Percentiles rank a stretch among this genome's conserved stretches.
Evolutionary conservation across 441 rosid genomes (phyloP).

Genomic region (Jatropha multifida): DNA sequence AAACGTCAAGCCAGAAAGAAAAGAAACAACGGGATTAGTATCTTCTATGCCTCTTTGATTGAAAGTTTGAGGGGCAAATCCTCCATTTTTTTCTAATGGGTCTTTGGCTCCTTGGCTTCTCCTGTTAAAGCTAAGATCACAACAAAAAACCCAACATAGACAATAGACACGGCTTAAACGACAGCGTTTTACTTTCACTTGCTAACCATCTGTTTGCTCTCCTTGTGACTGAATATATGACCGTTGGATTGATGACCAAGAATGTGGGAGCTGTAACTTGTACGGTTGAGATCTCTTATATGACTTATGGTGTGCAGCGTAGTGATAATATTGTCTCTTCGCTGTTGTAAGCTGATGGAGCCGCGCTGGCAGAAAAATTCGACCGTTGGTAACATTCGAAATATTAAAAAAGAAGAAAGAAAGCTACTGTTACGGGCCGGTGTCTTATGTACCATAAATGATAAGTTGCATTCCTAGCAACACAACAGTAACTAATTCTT

Average conservation of each 20-base stretch:
- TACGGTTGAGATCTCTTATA: slow-evolving; percentile 24
- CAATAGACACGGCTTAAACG: not conserved
- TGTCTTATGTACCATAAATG: slow-evolving; percentile 8
- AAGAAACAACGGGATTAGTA: not conserved
- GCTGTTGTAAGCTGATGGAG: not conserved
- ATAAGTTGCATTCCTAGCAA: not conserved
- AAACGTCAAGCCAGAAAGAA: not conserved
- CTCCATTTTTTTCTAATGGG: slow-evolving; percentile 16
- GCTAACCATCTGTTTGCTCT: not conserved
- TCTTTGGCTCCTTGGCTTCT: not conserved
- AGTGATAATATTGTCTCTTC: not conserved
- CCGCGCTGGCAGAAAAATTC: not conserved
- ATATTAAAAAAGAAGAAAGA: not conserved
- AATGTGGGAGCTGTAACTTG: not conserved
- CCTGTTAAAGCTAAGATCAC: not conserved
- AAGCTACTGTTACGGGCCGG: not conserved
- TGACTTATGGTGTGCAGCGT: not conserved
- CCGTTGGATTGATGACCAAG: slow-evolving; percentile 9
- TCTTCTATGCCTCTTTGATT: not conserved
- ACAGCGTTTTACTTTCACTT: not conserved
- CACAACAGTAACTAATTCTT: not conserved
- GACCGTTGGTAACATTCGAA: slow-evolving; percentile 38
- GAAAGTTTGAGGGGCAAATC: slow-evolving; percentile 4
- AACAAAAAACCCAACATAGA: not conserved
- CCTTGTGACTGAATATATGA: not conserved